These are phyloP conservation scores for Suillus plorans DNA, from an alignment of 768 basidiomycete species.

Conservation along the genomic window DNA sequence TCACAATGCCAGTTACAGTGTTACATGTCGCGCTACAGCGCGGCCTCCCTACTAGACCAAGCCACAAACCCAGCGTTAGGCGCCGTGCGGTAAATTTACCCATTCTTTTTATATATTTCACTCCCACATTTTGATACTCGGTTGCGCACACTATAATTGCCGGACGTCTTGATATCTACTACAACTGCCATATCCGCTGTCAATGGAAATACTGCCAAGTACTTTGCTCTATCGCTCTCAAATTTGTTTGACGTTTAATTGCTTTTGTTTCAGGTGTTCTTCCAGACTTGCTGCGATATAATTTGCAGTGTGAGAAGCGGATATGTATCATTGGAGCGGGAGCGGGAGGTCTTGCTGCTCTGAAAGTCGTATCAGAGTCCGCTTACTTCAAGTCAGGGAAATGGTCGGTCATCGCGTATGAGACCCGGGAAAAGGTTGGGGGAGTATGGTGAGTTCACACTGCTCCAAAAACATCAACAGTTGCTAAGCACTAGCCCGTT, in stretches of 20 bases:
- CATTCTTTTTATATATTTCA: neutral
- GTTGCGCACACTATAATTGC: constrained; percentile 50
- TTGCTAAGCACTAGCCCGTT: neutral
- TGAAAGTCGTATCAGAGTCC: constrained; percentile 64
- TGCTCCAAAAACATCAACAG: neutral
- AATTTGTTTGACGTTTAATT: neutral
- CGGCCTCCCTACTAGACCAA: constrained; percentile 29
- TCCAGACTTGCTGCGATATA: neutral
- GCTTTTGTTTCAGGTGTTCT: neutral
- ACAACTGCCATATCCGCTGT: constrained; percentile 39
- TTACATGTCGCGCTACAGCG: constrained; percentile 57
- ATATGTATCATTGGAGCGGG: constrained; percentile 80
- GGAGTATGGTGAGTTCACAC: constrained; percentile 66
- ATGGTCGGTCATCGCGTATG: constrained; percentile 69
- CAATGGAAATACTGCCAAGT: constrained; percentile 3
- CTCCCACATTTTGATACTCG: neutral
- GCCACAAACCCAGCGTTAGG: too few relatives aligned
- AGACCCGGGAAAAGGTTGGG: constrained; percentile 64
- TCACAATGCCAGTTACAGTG: constrained; percentile 57
- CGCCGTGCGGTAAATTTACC: constrained; percentile 69
- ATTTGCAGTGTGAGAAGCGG: constrained; percentile 22
- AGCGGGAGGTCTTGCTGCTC: constrained; percentile 67
- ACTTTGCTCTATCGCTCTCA: neutral
- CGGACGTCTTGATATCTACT: constrained; percentile 62
- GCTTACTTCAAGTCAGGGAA: constrained; percentile 51